Evolutionary conservation across 495 filamentous ascomycete genomes (phyloP), one percentile per base, ranked within the genome.

Genomic region (Daldinia concentrica): DNA sequence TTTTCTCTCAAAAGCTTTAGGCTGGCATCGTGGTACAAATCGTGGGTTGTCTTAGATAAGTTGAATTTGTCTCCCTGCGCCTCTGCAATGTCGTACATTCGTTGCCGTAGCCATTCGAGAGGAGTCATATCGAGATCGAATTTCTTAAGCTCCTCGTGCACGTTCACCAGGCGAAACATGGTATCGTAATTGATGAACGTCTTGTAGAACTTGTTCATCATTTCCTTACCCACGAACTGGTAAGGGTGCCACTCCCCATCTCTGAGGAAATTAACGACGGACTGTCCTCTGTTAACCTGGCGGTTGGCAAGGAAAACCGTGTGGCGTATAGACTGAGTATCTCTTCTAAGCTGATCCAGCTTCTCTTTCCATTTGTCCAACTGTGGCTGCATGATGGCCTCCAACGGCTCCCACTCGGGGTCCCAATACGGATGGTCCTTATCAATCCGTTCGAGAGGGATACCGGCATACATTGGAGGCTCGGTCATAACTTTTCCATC

Each of bases 41-140:
- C 74, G 41, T 80, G 78, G 2, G 80, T 72, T 4, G 73, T 80
- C 66, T 72, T 78, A 22, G 77, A 77, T 1, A 85, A 63, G 65
- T 77, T 81, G 58, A 86, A 86, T 24, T 78, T 78, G 17, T 80
- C 77, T 5, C 80, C 80, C 17, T 78, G 58, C 60, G 76, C 76
- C 15, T 58, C 34, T 8, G 60, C 70, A 15, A 84, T 62, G 62
- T 86, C 82, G 60, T 78, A 72, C 27, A 86, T 74, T 27, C 83
- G 80, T 39, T 85, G 82, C 9, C 83, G 80, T 39, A 86, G 72
- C 83, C 83, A 86, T 26, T 84, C 73, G 8, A 83, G 76, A 19
- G 83, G 82, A 6, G 77, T 74, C 62, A 85, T 66, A 37, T 83
- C 82, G 19, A 85, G 79, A 43, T 74, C 69, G 26, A 83, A 83